Evolutionary conservation across 495 filamentous ascomycete genomes (phyloP).

Genomic region (Bacidia rubella): DNA sequence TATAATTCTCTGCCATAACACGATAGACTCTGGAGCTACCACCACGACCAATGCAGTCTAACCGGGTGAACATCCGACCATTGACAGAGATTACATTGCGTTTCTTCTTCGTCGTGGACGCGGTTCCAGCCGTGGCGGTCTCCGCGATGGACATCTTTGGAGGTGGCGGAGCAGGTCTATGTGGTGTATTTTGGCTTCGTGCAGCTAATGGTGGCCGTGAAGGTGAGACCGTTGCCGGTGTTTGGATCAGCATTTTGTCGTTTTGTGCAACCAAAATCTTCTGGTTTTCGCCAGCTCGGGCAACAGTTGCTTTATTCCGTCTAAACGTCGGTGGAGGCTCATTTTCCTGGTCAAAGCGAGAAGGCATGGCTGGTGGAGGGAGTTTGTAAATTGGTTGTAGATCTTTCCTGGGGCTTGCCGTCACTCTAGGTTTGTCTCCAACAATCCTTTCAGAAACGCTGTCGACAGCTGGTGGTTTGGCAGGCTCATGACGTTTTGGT

Average conservation of each 20-base stretch:
- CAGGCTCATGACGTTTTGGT: constrained; percentile 16
- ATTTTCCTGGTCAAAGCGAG: constrained; percentile 64
- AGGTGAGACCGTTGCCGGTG: constrained; percentile 34
- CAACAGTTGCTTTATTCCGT: constrained; percentile 45
- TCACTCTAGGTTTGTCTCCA: no score
- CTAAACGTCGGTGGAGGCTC: constrained; percentile 65
- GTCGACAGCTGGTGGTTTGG: constrained; percentile 19
- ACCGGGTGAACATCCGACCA: constrained; percentile 73
- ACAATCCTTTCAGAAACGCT: no score
- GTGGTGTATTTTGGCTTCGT: constrained; percentile 73
- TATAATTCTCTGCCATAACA: constrained; percentile 92
- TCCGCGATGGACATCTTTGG: constrained; percentile 95
- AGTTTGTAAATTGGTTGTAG: constrained; percentile 51
- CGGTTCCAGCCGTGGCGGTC: constrained; percentile 69
- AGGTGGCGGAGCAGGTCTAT: constrained; percentile 63
- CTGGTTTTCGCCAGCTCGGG: constrained; percentile 44
- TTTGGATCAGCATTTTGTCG: constrained; percentile 33
- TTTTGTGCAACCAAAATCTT: constrained; percentile 39
- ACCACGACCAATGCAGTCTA: constrained; percentile 82
- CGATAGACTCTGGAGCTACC: constrained; percentile 90
- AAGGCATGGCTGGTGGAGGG: constrained; percentile 46
- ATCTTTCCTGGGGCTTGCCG: constrained; percentile 20
- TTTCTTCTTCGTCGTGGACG: constrained; percentile 57
- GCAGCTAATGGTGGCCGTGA: constrained; percentile 56
- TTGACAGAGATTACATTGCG: constrained; percentile 75